phyloP scores from a whole-genome alignment of 768 basidiomycete genomes.

The Symmetrospora coprosmae region DNA sequence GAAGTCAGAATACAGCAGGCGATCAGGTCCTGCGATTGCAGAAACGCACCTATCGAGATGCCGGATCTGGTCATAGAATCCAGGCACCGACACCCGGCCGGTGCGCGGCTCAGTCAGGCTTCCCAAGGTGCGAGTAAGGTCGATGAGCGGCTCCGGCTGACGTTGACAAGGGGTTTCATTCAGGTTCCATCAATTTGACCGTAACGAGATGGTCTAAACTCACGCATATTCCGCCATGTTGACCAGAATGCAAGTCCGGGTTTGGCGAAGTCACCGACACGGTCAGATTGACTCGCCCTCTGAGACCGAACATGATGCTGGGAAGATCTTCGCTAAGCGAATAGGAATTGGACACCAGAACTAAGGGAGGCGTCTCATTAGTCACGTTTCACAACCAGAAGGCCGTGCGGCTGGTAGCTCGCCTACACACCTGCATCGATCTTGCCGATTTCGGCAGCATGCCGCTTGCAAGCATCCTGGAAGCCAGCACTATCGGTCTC shows the following conservation, averaged over 20 bases:
- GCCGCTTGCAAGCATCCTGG: slow-evolving; percentile 48
- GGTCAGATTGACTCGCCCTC: slow-evolving; percentile 43
- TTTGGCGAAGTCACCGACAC: slow-evolving; percentile 53
- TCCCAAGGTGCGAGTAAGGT: slow-evolving; percentile 72
- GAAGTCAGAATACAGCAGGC: slow-evolving; percentile 47
- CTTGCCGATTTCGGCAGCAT: slow-evolving; percentile 16
- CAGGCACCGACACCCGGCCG: slow-evolving; percentile 54
- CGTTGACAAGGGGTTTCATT: neutral
- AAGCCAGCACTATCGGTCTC: slow-evolving; percentile 87
- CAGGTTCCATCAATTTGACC: too few species aligned
- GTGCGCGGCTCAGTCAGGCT: slow-evolving; percentile 47
- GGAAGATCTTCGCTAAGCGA: slow-evolving; percentile 89
- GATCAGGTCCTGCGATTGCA: slow-evolving; percentile 81
- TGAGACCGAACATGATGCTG: slow-evolving; percentile 84
- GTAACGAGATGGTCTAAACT: neutral
- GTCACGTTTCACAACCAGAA: neutral
- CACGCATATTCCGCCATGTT: slow-evolving; percentile 70
- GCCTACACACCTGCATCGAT: slow-evolving; percentile 17
- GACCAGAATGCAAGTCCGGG: slow-evolving; percentile 81
- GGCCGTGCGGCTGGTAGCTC: too few species aligned
- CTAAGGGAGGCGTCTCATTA: neutral
- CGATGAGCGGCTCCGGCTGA: slow-evolving; percentile 68
- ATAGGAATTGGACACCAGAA: slow-evolving; percentile 61
- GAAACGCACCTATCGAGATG: slow-evolving; percentile 58
- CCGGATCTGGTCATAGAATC: slow-evolving; percentile 52